phyloP scores from a whole-genome alignment of 2,329 filamentous ascomycete genomes.

The Diplodia intermedia region DNA sequence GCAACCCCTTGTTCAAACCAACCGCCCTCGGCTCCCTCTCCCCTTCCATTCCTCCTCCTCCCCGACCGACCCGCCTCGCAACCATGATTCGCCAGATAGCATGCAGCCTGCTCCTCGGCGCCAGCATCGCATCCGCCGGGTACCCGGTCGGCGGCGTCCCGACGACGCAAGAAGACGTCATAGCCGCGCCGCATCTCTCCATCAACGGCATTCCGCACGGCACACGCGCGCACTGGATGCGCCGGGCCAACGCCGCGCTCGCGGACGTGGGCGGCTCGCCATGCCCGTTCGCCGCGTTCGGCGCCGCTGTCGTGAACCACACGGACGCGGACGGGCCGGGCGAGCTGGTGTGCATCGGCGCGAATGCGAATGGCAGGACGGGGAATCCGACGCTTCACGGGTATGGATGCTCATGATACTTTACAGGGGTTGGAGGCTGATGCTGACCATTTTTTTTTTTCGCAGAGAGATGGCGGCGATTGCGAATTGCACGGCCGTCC shows the following conservation, averaged over 20 bases:
- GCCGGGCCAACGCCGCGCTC: constrained; percentile 56
- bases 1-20: no score
- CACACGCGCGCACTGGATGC: constrained; percentile 61
- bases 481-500: constrained; percentile 59
- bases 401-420: constrained; percentile 35
- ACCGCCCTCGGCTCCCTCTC: not conserved
- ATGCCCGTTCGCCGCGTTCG: constrained; percentile 63
- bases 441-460: not conserved
- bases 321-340: constrained; percentile 50
- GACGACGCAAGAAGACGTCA: constrained; percentile 5
- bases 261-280: constrained; percentile 49
- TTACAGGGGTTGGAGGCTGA: no score
- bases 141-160: not conserved
- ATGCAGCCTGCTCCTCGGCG: not conserved
- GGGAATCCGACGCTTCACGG: constrained; percentile 64
- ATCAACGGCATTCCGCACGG: constrained; percentile 48
- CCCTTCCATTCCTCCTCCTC: not conserved
- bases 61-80: not conserved
- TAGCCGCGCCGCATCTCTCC: not conserved
- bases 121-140: not conserved
- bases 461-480: constrained; percentile 63
- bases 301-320: constrained; percentile 64
- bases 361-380: constrained; percentile 53
- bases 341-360: constrained; percentile 59
- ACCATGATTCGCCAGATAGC: not conserved